Percentiles rank a stretch among this genome's conserved stretches.
phyloP scores from a whole-genome alignment of 305 asterid species.

The Fraxinus ornus region DNA sequence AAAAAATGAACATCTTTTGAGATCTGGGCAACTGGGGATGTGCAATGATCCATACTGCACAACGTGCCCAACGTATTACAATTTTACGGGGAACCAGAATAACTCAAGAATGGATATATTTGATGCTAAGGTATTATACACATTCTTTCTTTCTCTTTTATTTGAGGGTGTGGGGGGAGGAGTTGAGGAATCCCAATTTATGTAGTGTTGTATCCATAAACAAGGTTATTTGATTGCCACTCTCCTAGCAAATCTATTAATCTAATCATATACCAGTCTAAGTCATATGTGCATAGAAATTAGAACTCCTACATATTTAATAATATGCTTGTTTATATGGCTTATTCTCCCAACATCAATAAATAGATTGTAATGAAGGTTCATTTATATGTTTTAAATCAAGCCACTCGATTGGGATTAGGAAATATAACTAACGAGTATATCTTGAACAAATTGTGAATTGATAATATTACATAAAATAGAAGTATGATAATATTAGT shows the following conservation, averaged over 20 bases:
- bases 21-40: slow-evolving; percentile 56
- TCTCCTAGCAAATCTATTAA: neutral
- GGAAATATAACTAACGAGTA: neutral
- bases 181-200: neutral
- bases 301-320: neutral
- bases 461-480: neutral
- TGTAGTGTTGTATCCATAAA: neutral
- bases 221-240: neutral
- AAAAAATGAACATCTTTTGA: slow-evolving; percentile 45
- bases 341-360: neutral
- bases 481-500: neutral
- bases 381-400: neutral
- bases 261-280: neutral
- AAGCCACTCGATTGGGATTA: neutral
- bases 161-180: neutral
- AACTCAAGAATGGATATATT: slow-evolving; percentile 34
- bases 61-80: slow-evolving; percentile 45
- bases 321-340: neutral
- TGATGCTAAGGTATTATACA: slow-evolving; percentile 41
- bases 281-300: neutral
- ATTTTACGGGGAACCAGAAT: slow-evolving; percentile 34
- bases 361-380: neutral
- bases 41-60: slow-evolving; percentile 61
- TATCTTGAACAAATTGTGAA: neutral
- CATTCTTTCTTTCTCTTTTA: neutral